These are phyloP conservation scores for Oryza meyeriana DNA, from an alignment of 176 grass and related monocot species.

Conservation along the genomic window DNA sequence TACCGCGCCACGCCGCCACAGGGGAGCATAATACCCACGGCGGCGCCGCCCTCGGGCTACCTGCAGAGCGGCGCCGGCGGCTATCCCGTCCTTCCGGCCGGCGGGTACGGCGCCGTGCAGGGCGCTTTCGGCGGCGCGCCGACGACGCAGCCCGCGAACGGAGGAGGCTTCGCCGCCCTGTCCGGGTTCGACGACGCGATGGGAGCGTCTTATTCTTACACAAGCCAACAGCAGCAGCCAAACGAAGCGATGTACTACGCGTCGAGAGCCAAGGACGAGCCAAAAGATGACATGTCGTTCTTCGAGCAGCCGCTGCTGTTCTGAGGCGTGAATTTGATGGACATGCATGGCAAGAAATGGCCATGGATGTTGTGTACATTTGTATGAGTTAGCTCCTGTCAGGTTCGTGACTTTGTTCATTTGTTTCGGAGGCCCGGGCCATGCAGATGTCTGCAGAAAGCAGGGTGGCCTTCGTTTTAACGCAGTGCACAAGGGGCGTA, in stretches of 20 bases:
- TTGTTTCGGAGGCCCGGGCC: conserved; percentile 23
- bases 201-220: conserved; percentile 18
- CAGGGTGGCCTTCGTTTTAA: conserved; percentile 18
- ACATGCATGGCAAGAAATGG: not conserved
- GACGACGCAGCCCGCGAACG: conserved; percentile 2
- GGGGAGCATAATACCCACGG: not conserved
- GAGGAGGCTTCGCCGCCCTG: conserved; percentile 18
- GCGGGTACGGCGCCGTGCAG: not conserved
- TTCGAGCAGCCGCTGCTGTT: conserved; percentile 37
- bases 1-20: conserved; percentile 17
- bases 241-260: conserved; percentile 29
- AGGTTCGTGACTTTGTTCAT: not conserved
- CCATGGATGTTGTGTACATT: not conserved
- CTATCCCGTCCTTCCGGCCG: not conserved
- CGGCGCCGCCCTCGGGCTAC: not conserved
- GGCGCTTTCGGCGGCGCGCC: not conserved
- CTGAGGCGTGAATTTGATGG: conserved; percentile 7
- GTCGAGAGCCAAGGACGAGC: conserved; percentile 44
- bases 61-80: not conserved
- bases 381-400: not conserved
- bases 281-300: conserved; percentile 37
- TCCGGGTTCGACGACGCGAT: conserved; percentile 22
- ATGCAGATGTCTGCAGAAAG: not conserved
- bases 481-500: not conserved
- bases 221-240: conserved; percentile 2